Base-by-base conservation (phyloP, 495 filamentous ascomycete genomes). In the Lindgomyces ingoldianus region DNA sequence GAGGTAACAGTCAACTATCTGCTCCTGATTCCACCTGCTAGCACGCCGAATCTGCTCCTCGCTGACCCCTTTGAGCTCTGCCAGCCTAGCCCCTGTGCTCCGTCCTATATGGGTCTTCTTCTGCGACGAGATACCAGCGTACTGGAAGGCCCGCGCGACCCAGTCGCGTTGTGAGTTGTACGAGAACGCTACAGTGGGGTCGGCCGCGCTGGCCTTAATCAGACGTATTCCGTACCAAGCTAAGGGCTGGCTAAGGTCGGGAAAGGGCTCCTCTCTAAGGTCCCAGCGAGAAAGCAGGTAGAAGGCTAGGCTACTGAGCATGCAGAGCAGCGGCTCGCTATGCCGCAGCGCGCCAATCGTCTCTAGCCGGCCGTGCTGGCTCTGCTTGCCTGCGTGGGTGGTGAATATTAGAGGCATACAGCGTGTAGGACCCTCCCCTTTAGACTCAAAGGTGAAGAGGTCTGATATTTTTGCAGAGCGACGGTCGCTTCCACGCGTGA, bases 361-460 rank as follows among this genome's bases (percentile, higher is more conserved):
- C 46, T 52, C 21, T 11, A 61, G 46, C 21, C 29, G 29, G 46
- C 47, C 29, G n/a, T n/a, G n/a, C n/a, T n/a, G n/a, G n/a, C n/a
- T n/a, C n/a, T n/a, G n/a, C n/a, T n/a, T n/a, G n/a, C n/a, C n/a
- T n/a, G n/a, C n/a, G n/a, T n/a, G n/a, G n/a, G n/a, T n/a, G n/a
- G n/a, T n/a, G n/a, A n/a, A n/a, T n/a, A n/a, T n/a, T n/a, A n/a
- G n/a, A n/a, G n/a, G n/a, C n/a, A n/a, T n/a, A n/a, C n/a, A n/a
- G n/a, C n/a, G n/a, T n/a, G n/a, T n/a, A n/a, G n/a, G n/a, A n/a
- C n/a, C n/a, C n/a, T n/a, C n/a, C n/a, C 47, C 47, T 27, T 62
- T 62, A 27, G 54, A 62, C 18, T 62, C 33, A 39, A 62, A 62
- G 19, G 49, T 62, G 19, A 62, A 62, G 16, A 62, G 46, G 48